These are phyloP conservation scores for Neocucurbitaria cava DNA, from an alignment of 2,329 filamentous ascomycete genomes.

Conservation along the genomic window DNA sequence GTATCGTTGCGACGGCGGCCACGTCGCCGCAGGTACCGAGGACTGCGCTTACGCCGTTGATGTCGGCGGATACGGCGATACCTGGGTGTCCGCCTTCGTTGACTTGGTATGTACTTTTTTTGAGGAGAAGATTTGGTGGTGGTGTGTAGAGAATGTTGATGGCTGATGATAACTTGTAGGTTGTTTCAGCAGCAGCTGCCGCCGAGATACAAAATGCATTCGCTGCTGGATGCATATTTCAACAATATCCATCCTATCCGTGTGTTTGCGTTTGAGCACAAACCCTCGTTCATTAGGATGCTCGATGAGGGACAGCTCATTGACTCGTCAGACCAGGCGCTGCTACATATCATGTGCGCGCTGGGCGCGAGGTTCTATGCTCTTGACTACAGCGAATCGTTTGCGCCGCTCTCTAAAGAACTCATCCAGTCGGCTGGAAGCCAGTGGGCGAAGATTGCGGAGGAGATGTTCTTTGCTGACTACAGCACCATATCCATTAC, in stretches of 20 bases:
- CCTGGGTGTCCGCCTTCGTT: constrained; percentile 31
- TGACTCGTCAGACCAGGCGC: constrained; percentile 36
- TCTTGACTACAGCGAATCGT: constrained; percentile 39
- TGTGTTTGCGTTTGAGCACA: constrained; percentile 41
- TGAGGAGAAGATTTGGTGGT: no score
- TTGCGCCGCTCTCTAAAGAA: constrained; percentile 34
- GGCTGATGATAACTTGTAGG: constrained; percentile 7
- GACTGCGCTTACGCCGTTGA: constrained; percentile 14
- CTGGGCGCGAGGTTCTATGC: constrained; percentile 39
- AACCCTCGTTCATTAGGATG: constrained; percentile 43
- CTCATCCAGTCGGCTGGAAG: constrained; percentile 39
- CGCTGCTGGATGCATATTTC: constrained; percentile 39
- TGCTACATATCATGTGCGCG: constrained; percentile 44
- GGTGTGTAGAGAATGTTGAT: no score
- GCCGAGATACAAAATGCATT: constrained; percentile 29
- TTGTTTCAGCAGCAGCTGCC: constrained; percentile 34
- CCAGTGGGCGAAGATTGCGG: constrained; percentile 43
- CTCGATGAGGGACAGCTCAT: constrained; percentile 40
- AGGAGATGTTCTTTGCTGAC: constrained; percentile 43
- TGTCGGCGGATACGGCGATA: constrained; percentile 16
- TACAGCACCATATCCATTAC: constrained; percentile 43
- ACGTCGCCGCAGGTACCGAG: constrained; percentile 21
- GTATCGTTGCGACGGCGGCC: constrained; percentile 12
- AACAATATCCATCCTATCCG: constrained; percentile 39
- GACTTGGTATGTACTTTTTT: constrained; percentile 22